phyloP scores from a whole-genome alignment of 1,139 yeast genomes.

The Zhuliangozyma blackwelliae region DNA sequence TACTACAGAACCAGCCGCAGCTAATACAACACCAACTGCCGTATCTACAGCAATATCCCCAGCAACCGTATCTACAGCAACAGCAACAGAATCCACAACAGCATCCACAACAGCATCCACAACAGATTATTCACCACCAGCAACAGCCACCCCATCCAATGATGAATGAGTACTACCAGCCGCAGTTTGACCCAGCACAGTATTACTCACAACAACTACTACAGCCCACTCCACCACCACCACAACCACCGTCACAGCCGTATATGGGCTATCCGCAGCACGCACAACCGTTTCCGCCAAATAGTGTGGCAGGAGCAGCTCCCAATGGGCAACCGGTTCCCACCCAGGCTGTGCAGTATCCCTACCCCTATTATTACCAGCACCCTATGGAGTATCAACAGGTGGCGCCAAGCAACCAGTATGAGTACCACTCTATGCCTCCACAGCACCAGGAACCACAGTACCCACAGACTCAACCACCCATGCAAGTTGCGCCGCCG shows the following conservation, averaged over 20 bases:
- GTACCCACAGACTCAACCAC: constrained; percentile 1
- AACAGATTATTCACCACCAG: constrained; percentile 6
- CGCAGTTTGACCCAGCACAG: constrained; percentile 1
- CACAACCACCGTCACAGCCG: constrained; percentile 3
- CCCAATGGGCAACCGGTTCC: not conserved
- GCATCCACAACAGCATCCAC: constrained; percentile 1
- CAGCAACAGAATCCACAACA: constrained; percentile 4
- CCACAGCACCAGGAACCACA: constrained; percentile 2
- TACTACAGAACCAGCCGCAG: constrained; percentile 3
- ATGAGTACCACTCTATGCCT: too few species aligned
- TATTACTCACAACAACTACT: too few species aligned
- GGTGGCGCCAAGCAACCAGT: not conserved
- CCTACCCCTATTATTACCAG: not conserved
- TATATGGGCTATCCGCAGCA: not conserved
- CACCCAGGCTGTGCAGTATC: not conserved
- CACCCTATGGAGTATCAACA: not conserved
- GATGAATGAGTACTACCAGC: not conserved
- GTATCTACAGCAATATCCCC: constrained; percentile 4
- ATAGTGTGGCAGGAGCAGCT: not conserved
- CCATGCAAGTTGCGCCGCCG: too few species aligned
- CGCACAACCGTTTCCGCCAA: not conserved
- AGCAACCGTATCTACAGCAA: constrained; percentile 7
- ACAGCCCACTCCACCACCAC: constrained; percentile 4
- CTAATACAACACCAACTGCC: constrained; percentile 1
- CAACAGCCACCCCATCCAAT: constrained; percentile 2